Evolutionary conservation across 2,329 filamentous ascomycete genomes (phyloP), one percentile per base, ranked within the genome.

Genomic region (Hypoxylon sp.): DNA sequence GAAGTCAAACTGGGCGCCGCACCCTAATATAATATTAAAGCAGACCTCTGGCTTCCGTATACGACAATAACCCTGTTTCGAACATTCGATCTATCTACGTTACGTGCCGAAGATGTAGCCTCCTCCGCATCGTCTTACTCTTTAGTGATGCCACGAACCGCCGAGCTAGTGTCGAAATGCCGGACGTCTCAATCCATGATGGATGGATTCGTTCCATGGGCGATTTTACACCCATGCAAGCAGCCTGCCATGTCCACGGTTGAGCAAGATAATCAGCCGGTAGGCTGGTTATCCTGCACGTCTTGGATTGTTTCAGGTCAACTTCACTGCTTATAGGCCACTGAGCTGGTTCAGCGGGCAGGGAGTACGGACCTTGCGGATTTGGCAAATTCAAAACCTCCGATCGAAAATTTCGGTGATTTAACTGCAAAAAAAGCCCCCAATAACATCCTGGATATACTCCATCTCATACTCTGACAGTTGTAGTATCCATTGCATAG

Each of bases 261-360:
- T 54, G 56, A 57, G 36, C 49, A 42, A 57, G 38, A 53, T 56
- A 56, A 52, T 42, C 55, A 51, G 48, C 48, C 51, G 35, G 51
- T 49, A 48, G 16, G 56, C 49, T 56, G 23, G 27, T 32, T 47
- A 43, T 49, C 37, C 36, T 42, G 40, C 31, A 40, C 50, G 48
- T 46, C 45, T 51, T 54, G 51, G 43, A 27, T 56, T 35, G 57
- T 60, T 60, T 60, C 57, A 57, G 56, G 46, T 58, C 12, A 29
- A 29, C 21, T 55, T 51, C 36, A 42, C 51, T 27, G 31, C 21
- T 45, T 17, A 40, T 37, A 41, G 52, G 45, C 27, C 15, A 40
- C 30, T 8, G 29, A 41, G 23, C 21, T 45, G 9, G 30, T n/a
- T n/a, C n/a, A 50, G 30, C 40, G 32, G 45, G 31, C 41, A 43